These are phyloP conservation scores for Collariella sp. DNA, from an alignment of 495 filamentous ascomycete genomes.

Conservation along the genomic window DNA sequence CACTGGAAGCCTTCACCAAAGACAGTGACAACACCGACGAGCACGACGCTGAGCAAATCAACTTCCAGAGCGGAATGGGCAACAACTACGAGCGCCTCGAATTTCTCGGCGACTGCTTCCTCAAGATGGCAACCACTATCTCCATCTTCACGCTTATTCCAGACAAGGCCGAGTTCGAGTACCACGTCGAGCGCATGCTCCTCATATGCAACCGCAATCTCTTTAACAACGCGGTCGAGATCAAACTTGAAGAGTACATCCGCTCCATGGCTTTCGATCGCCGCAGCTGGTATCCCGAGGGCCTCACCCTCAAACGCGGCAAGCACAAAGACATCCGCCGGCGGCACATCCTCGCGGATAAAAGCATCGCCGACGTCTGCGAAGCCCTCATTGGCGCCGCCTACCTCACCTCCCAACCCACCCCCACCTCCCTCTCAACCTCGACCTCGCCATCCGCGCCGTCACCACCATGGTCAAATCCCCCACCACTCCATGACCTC, in stretches of 20 bases:
- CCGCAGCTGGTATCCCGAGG: slow-evolving; percentile 74
- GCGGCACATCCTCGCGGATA: slow-evolving; percentile 66
- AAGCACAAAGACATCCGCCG: slow-evolving; percentile 35
- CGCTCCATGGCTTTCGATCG: slow-evolving; percentile 75
- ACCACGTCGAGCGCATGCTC: slow-evolving; percentile 84
- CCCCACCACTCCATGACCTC: slow-evolving; percentile 55
- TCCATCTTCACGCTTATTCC: slow-evolving; percentile 68
- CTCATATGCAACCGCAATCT: slow-evolving; percentile 90
- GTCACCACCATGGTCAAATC: slow-evolving; percentile 68
- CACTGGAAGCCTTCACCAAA: slow-evolving; percentile 88
- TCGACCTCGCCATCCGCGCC: slow-evolving; percentile 75
- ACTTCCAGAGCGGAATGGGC: slow-evolving; percentile 83
- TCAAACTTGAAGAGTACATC: slow-evolving; percentile 67
- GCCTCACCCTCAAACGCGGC: slow-evolving; percentile 48
- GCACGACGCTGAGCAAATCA: slow-evolving; percentile 57
- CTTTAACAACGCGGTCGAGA: slow-evolving; percentile 60
- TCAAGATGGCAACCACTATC: slow-evolving; percentile 94
- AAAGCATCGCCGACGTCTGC: slow-evolving; percentile 93
- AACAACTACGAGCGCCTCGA: slow-evolving; percentile 95
- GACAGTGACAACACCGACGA: slow-evolving; percentile 88
- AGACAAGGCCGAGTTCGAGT: slow-evolving; percentile 73
- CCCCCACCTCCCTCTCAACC: slow-evolving; percentile 32
- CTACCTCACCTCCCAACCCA: slow-evolving; percentile 56
- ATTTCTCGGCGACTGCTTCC: slow-evolving; percentile 86
- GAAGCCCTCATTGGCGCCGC: slow-evolving; percentile 92